Conservation (phyloP, 2,329 filamentous ascomycete species). For the Sporothrix pallida region DNA sequence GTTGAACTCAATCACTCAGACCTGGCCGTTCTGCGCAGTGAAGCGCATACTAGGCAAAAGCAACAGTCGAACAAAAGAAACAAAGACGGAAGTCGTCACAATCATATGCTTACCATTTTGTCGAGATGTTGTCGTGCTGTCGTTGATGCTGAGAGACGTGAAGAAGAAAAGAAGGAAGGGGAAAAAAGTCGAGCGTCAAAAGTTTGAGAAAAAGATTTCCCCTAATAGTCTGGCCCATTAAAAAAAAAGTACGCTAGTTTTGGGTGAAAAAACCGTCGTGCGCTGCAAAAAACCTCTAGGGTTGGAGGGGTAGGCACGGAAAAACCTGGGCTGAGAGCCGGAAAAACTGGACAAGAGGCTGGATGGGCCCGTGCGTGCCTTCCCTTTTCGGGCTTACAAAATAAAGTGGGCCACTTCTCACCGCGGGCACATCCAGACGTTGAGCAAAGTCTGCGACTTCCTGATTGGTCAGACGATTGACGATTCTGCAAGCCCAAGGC, state of each 20-base stretch:
- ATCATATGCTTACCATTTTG: slow-evolving; percentile 67
- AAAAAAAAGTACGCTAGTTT: slow-evolving; percentile 28
- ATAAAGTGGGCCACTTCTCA: slow-evolving; percentile 1
- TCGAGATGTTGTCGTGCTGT: slow-evolving; percentile 52
- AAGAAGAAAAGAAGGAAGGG: slow-evolving; percentile 37
- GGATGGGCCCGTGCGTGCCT: background rate
- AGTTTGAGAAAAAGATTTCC: slow-evolving; percentile 27
- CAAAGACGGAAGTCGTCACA: slow-evolving; percentile 45
- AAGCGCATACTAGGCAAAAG: slow-evolving; percentile 38
- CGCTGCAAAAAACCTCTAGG: slow-evolving; percentile 36
- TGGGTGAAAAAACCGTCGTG: slow-evolving; percentile 34
- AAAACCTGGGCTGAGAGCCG: background rate
- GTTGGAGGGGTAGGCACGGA: slow-evolving; percentile 37
- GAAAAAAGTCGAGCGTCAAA: slow-evolving; percentile 15
- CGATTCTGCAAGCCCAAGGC: slow-evolving; percentile 28
- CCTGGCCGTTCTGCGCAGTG: slow-evolving; percentile 37
- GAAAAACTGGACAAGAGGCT: background rate
- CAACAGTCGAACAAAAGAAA: slow-evolving; percentile 41
- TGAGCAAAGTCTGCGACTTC: background rate
- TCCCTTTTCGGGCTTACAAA: slow-evolving; percentile 18
- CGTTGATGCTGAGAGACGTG: slow-evolving; percentile 40
- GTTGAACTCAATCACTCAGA: slow-evolving; percentile 32
- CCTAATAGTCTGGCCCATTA: slow-evolving; percentile 9
- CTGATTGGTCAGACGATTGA: slow-evolving; percentile 29
- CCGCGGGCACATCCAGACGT: background rate